Evolutionary conservation across 1,284 basidiomycete genomes (phyloP), one percentile per base, ranked within the genome.

Genomic region (Gomphus bonarii): DNA sequence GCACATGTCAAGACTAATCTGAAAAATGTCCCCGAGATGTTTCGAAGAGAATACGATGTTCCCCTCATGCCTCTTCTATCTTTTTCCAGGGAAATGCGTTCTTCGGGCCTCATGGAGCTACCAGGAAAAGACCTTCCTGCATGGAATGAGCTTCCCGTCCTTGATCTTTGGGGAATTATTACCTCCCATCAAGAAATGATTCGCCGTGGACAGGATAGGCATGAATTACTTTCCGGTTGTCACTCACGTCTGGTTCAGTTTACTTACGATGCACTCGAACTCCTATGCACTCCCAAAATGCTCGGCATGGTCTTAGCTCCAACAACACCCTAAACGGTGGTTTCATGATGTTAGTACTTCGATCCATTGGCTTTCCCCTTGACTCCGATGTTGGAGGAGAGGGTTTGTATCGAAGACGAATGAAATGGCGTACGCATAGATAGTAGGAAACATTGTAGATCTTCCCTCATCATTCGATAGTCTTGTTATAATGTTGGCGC

Each of bases 1-100:
- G 81, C 83, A 36, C 89, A 92, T 65, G 86, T 92, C 43, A 80
- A 79, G 64, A 72, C 74, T 33, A 70, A 75, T 40, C 78, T 82
- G 6, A 68, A 66, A n/a, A 70, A 69, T n/a, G 68, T 68, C 44
- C 75, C 75, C 62, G 67, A 69, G 61, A 78, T 78, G 63, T 86
- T 85, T 69, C 78, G 80, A 64, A 73, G 72, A 12, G 65, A 81
- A 47, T 91, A 90, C 69, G 69, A 75, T 36, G 70, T 90, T 14
- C 87, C 88, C 14, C 67, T 91, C 58, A 81, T 91, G 79, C 65
- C 63, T 16, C 68, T 82, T 11, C 67, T 70, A 16, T 61, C 64
- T 20, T 62, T 54, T 22, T 61, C 64, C 31, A 40, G 20, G 1
- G 55, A 57, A 16, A 57, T 47, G 2, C 36, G 51, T 11, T 31